These are phyloP conservation scores for Debaryomyces maramus DNA, from an alignment of 805 yeast species.

Conservation along the genomic window DNA sequence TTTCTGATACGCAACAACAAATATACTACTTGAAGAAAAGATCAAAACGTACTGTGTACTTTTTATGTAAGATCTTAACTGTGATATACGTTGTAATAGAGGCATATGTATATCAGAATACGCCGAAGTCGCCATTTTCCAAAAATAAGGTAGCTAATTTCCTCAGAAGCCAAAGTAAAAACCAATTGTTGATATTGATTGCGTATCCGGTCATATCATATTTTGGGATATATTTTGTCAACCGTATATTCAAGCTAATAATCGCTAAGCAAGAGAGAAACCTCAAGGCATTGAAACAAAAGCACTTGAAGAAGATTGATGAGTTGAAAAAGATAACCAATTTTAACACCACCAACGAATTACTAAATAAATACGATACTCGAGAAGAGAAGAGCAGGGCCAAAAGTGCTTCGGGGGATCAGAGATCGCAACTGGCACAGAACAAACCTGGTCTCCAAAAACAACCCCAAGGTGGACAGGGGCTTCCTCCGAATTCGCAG, in stretches of 20 bases:
- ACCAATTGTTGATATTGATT: constrained; percentile 17
- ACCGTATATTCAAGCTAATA: constrained; percentile 17
- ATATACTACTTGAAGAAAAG: constrained; percentile 19
- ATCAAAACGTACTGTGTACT: constrained; percentile 14
- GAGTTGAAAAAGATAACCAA: constrained; percentile 72
- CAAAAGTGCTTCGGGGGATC: not conserved
- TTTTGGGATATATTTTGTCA: constrained; percentile 16
- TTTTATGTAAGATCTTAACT: constrained; percentile 16
- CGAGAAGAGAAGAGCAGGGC: not conserved
- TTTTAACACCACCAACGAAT: constrained; percentile 71
- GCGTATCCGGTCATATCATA: constrained; percentile 25
- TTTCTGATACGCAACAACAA: constrained; percentile 27
- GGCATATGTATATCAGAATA: constrained; percentile 20
- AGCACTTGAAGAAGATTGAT: constrained; percentile 57
- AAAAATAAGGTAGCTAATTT: constrained; percentile 23
- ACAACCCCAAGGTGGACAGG: not conserved
- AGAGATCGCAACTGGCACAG: not conserved
- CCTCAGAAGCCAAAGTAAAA: constrained; percentile 23
- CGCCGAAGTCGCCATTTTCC: constrained; percentile 15
- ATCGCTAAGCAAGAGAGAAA: constrained; percentile 20
- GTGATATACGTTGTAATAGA: constrained; percentile 23
- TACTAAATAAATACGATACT: constrained; percentile 56
- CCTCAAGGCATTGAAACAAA: constrained; percentile 33
- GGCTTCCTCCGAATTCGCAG: not conserved
- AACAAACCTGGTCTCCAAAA: not conserved